Evolutionary conservation across 306 rosid genomes (phyloP).

Genomic region (Gastrolobium bilobum): DNA sequence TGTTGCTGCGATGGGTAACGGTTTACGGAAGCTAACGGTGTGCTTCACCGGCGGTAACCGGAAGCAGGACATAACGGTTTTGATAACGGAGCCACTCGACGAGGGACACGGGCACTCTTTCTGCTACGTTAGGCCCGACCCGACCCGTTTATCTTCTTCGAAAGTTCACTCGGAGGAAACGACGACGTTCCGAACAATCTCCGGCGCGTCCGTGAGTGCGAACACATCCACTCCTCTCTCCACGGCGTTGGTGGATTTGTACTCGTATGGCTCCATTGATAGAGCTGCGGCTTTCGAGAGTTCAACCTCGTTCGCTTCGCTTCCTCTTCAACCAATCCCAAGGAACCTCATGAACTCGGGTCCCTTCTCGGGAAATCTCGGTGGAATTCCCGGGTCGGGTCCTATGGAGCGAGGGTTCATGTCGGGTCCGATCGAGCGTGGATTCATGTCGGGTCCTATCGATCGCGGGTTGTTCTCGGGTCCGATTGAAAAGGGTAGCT

Average conservation of each 20-base stretch:
- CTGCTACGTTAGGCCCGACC: constrained; percentile 97
- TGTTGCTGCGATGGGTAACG: constrained; percentile 75
- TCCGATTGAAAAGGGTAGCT: constrained; percentile 73
- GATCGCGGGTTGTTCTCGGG: constrained; percentile 92
- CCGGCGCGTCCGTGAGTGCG: constrained; percentile 98
- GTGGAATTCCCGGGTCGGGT: constrained; percentile 74
- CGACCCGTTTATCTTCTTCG: constrained; percentile 69
- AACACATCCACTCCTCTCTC: constrained; percentile 96
- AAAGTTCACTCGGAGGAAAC: constrained; percentile 97
- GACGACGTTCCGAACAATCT: constrained; percentile 90
- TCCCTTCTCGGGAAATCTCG: constrained; percentile 69
- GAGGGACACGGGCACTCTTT: constrained; percentile 94
- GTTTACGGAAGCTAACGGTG: constrained; percentile 76
- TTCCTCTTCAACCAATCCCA: constrained; percentile 95
- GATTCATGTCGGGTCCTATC: constrained; percentile 96
- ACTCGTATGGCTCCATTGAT: constrained; percentile 77
- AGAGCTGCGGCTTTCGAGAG: constrained; percentile 96
- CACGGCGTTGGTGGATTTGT: constrained; percentile 76
- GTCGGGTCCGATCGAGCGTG: constrained; percentile 97
- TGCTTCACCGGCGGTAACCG: constrained; percentile 81
- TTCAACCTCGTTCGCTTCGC: constrained; percentile 90
- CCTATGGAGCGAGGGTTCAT: constrained; percentile 88
- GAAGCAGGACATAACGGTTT: constrained; percentile 64
- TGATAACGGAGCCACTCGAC: constrained; percentile 73
- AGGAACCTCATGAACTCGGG: constrained; percentile 68